Conservation (phyloP, 1,139 yeast genomes). For the Sugiyamaella xylanicola region DNA sequence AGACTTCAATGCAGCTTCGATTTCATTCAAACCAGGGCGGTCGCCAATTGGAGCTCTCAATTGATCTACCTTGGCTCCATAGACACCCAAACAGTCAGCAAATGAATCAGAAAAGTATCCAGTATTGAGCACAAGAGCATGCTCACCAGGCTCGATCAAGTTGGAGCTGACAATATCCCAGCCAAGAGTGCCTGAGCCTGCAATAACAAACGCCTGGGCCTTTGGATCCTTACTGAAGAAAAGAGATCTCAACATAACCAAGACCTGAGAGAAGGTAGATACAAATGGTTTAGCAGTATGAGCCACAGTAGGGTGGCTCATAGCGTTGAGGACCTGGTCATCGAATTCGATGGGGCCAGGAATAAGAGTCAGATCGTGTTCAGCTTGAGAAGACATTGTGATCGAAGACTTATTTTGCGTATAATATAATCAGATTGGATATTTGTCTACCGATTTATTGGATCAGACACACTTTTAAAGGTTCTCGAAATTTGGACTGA, state of each 20-base stretch:
- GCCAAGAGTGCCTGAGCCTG: slow-evolving; percentile 94
- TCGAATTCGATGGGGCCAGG: slow-evolving; percentile 96
- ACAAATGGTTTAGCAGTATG: slow-evolving; percentile 91
- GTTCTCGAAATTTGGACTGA: too few species aligned
- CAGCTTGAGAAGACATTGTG: slow-evolving; percentile 28
- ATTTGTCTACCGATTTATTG: too few species aligned
- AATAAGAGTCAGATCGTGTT: slow-evolving; percentile 55
- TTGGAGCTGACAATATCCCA: slow-evolving; percentile 91
- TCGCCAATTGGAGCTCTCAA: slow-evolving; percentile 69
- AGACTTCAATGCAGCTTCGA: slow-evolving; percentile 57
- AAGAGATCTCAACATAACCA: slow-evolving; percentile 67
- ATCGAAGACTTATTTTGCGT: too few species aligned
- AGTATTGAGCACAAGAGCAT: slow-evolving; percentile 82
- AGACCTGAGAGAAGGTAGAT: slow-evolving; percentile 66
- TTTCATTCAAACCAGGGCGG: slow-evolving; percentile 58
- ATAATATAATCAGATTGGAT: too few species aligned
- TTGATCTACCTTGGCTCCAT: slow-evolving; percentile 70
- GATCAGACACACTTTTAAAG: too few species aligned
- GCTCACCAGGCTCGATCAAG: slow-evolving; percentile 59
- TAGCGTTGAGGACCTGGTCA: slow-evolving; percentile 76
- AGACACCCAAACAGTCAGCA: slow-evolving; percentile 73
- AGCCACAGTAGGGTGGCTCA: slow-evolving; percentile 83
- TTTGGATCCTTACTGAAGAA: slow-evolving; percentile 67
- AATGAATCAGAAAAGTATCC: slow-evolving; percentile 90
- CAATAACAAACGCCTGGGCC: slow-evolving; percentile 77